phyloP scores from a whole-genome alignment of 345 rosid genomes.

The Raphanus raphanistrum region DNA sequence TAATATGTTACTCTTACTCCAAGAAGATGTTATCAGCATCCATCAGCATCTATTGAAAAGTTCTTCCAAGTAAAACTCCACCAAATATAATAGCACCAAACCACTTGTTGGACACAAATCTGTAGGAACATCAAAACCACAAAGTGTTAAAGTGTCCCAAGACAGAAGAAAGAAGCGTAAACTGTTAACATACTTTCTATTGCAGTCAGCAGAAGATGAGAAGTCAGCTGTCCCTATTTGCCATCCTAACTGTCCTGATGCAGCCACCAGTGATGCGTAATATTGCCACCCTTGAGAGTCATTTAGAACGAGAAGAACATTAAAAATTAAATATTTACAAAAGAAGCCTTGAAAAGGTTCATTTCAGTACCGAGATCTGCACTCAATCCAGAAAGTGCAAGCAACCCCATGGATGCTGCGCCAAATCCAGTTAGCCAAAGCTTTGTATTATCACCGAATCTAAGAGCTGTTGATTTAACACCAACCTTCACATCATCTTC shows the following conservation, averaged over 20 bases:
- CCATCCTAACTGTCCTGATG: constrained; percentile 91
- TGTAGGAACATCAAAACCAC: constrained; percentile 33
- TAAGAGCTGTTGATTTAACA: constrained; percentile 90
- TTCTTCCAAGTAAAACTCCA: constrained; percentile 72
- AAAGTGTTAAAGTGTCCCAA: constrained; percentile 1
- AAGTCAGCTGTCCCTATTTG: constrained; percentile 73
- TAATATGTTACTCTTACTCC: background rate
- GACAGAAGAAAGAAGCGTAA: constrained; percentile 20
- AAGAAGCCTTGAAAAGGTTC: background rate
- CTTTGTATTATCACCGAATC: constrained; percentile 82
- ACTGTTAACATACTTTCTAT: constrained; percentile 27
- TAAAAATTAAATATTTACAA: background rate
- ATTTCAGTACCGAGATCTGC: constrained; percentile 66
- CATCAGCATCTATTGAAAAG: constrained; percentile 31
- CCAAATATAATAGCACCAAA: constrained; percentile 77
- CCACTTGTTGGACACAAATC: constrained; percentile 92
- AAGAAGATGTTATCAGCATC: background rate
- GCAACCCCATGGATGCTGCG: constrained; percentile 63
- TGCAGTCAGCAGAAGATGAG: constrained; percentile 50
- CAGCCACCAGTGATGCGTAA: constrained; percentile 64
- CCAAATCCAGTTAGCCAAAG: constrained; percentile 80
- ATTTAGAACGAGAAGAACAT: background rate
- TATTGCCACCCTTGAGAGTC: constrained; percentile 66
- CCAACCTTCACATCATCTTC: constrained; percentile 92
- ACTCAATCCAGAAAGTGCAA: constrained; percentile 71